These are phyloP conservation scores for Zymoseptoria ardabiliae DNA, from an alignment of 2,329 filamentous ascomycete genomes.

Conservation along the genomic window DNA sequence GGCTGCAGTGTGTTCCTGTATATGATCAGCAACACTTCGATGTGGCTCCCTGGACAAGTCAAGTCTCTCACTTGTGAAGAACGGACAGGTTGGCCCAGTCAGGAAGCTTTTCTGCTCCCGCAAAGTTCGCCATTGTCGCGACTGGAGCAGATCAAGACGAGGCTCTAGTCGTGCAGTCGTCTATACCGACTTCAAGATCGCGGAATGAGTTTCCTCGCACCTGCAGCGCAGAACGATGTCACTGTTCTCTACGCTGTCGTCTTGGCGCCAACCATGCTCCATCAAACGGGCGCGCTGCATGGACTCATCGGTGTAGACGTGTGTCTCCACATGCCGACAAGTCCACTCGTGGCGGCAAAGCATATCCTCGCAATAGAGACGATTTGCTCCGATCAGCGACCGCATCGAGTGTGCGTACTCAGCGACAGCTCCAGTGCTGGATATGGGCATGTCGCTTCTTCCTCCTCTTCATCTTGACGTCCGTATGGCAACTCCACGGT, in stretches of 20 bases:
- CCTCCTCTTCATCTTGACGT: background rate
- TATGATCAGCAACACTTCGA: background rate
- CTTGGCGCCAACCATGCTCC: background rate
- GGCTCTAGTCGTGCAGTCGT: background rate
- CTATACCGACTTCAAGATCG: background rate
- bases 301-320: background rate
- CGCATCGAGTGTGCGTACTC: no score
- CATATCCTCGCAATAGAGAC: background rate
- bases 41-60: background rate
- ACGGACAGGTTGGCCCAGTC: conserved; percentile 57
- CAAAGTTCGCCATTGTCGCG: background rate
- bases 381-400: background rate
- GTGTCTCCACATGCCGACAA: background rate
- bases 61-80: conserved; percentile 37
- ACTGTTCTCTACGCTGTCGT: background rate
- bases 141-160: background rate
- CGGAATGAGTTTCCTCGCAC: background rate
- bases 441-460: background rate
- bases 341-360: background rate
- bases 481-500: background rate
- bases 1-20: conserved; percentile 49
- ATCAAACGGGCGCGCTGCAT: background rate
- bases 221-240: background rate
- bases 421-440: no score
- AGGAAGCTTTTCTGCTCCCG: conserved; percentile 27